Conservation (phyloP, 768 basidiomycete species). For the Podaxis sp. region DNA sequence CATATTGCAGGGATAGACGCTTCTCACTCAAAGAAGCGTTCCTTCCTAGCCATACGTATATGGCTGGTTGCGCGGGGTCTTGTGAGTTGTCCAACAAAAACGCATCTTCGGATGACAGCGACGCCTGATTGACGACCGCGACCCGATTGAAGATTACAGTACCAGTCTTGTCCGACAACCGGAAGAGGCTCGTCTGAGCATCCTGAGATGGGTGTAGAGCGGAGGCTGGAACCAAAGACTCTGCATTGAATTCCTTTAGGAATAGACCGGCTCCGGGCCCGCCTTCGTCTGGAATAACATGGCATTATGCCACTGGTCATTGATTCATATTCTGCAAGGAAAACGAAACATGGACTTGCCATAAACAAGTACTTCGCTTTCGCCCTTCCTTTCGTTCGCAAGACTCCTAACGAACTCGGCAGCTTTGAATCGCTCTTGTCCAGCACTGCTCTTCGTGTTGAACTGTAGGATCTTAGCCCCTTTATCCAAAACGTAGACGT, state of each 20-base stretch:
- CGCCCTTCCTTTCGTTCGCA: conserved; percentile 37
- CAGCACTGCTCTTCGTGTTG: conserved; percentile 52
- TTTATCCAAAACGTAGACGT: conserved; percentile 61
- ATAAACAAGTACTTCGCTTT: conserved; percentile 45
- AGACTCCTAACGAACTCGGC: conserved; percentile 56
- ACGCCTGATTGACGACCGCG: conserved; percentile 24
- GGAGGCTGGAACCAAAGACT: conserved; percentile 19
- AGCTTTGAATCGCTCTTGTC: conserved; percentile 59
- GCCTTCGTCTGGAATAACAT: conserved; percentile 45
- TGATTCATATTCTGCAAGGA: neutral
- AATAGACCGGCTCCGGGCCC: conserved; percentile 44
- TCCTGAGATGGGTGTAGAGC: conserved; percentile 4
- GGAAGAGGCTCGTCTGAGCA: conserved; percentile 29
- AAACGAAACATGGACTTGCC: conserved; percentile 30
- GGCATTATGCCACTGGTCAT: neutral
- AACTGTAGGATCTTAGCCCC: conserved; percentile 51
- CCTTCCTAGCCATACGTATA: conserved; percentile 62
- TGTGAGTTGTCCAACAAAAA: conserved; percentile 49
- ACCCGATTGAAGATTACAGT: conserved; percentile 35
- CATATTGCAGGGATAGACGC: conserved; percentile 53
- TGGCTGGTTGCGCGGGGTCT: conserved; percentile 32
- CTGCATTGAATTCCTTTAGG: conserved; percentile 44
- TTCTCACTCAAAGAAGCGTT: conserved; percentile 44
- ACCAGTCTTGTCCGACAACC: conserved; percentile 47
- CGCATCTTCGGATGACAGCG: conserved; percentile 46